Base-by-base conservation (phyloP, 371 early-diverging fungal genomes). In the Apophysomyces ossiformis region DNA sequence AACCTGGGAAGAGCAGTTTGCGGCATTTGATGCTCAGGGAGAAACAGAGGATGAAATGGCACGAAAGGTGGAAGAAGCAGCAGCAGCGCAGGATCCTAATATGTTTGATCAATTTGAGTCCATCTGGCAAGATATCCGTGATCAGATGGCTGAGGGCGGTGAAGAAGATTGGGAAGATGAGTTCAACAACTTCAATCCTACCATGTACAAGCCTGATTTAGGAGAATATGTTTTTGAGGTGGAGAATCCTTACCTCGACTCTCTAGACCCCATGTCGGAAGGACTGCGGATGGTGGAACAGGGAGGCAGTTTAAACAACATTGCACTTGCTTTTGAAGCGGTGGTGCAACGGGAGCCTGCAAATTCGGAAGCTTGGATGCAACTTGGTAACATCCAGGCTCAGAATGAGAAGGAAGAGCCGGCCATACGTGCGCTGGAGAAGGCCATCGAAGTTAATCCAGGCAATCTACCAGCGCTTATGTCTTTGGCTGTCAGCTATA, bases 401-500 rank as follows among this genome's bases (percentile, higher is more conserved):
- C 94, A 95, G 65, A 94, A 93, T 67, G 95, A 95, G 76, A 93
- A 92, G 72, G 95, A 95, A 64, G 87, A 84, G 18, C 90, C 91
- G 9, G 94, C 95, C 4, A 93, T 95, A 57, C 86, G 90, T 26
- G 93, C 95, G 2, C 72, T 95, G 57, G 90, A 87, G 57, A 84
- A 81, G 57, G 88, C 92, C 9, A 84, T 92, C 21, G 81, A 84
- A 39, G 70, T 83, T 7, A 86, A 94, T 70, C 85, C 91, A 11
- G 71, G 69, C 13, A 85, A 89, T 57, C 69, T 90, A 60, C 81
- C 89, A 44, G 89, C 90, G 13, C 83, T 89, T 71, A 87, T 93
- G 83, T 94, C 93, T 1, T 79, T 99, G 56, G 92, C 98, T 5
- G 98, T 98, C 21, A 93, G 94, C 7, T 97, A 97, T 75, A 95